Evolutionary conservation across 2,329 filamentous ascomycete species (phyloP), one percentile per base, ranked within the genome.

Genomic region (Aspergillus brunneoviolaceus): DNA sequence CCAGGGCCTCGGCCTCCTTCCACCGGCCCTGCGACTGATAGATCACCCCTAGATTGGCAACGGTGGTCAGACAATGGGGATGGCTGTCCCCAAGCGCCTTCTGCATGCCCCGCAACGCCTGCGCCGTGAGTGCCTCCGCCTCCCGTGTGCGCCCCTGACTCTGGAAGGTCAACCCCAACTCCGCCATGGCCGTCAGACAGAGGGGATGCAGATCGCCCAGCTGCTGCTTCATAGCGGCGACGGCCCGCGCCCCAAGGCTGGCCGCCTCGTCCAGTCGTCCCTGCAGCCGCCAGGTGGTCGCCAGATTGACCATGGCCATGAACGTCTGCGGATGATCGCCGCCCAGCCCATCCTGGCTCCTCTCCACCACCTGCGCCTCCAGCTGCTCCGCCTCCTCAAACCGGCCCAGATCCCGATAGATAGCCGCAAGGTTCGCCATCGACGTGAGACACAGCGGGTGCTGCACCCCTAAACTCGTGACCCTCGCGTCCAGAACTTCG

Each of bases 301-400:
- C 60, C 0, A 64, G 52, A 16, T 62, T 64, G 2, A 23, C 55
- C 55, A 54, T 57, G 9, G 51, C 49, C 47, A 52, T 57, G 31
- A 64, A 29, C 2, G 62, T 60, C 29, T 52, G 25, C 4, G 62
- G 62, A 51, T 62, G 60, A 10, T n/a, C 49, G 2, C 62, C 62
- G 3, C 62, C 62, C 1, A 64, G 55, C 7, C 57, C 21, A 10
- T 16, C 21, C 29, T 59, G 45, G n/a, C 57, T 51, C 10, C 12
- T 31, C 47, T 64, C 51, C 10, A 55, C 33, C 5, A 62, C 60
- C 27, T 54, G 51, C 7, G 50, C 50, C 21, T 59, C 57, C 9
- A 64, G 42, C 21, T 59, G 21, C 49, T 63, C 62, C 3, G 60
- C 62, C 16, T 60, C 60, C 11, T 54, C 29, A 52, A 48, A 51